A percentile compares a stretch with the other conserved stretches of the same genome.
phyloP scores from a whole-genome alignment of 2,329 filamentous ascomycete species.

The Hypoxylon rubiginosum region DNA sequence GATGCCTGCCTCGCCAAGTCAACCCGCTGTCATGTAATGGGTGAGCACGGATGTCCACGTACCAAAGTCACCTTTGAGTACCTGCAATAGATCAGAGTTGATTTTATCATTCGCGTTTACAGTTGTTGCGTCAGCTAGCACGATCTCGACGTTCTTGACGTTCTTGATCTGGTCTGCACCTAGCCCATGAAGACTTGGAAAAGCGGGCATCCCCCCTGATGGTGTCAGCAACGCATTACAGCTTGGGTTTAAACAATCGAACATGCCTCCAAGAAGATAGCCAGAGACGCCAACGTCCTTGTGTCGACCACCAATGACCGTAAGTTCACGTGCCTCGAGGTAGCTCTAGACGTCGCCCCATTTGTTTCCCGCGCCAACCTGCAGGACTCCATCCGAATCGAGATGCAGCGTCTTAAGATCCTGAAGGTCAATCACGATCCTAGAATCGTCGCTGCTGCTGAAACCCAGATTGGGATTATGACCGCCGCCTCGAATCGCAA shows the following conservation, averaged over 20 bases:
- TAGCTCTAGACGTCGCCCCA: conserved; percentile 38
- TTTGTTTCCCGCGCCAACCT: conserved; percentile 22
- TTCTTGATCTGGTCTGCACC: conserved; percentile 37
- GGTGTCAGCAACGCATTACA: not conserved
- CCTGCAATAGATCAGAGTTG: conserved; percentile 34
- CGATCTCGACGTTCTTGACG: conserved; percentile 39
- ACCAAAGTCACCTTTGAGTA: conserved; percentile 43
- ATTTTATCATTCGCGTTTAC: conserved; percentile 32
- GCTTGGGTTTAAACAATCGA: not conserved
- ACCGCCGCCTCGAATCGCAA: conserved; percentile 5
- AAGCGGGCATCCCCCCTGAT: conserved; percentile 15
- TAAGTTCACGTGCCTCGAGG: conserved; percentile 30
- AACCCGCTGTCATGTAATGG: not conserved
- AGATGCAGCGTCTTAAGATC: conserved; percentile 23
- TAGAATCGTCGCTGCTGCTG: conserved; percentile 33
- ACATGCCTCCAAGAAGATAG: conserved; percentile 38
- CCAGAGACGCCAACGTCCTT: conserved; percentile 36
- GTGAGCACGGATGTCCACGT: not conserved
- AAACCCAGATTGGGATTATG: conserved; percentile 36
- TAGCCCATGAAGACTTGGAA: conserved; percentile 39
- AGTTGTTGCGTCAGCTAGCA: conserved; percentile 37
- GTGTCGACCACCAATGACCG: conserved; percentile 37
- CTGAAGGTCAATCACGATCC: conserved; percentile 40
- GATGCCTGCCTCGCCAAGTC: conserved; percentile 27
- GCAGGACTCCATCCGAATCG: conserved; percentile 10